Evolutionary conservation across 2,329 filamentous ascomycete genomes (phyloP), one percentile per base, ranked within the genome.

Genomic region (Emergomyces pasteurianus): DNA sequence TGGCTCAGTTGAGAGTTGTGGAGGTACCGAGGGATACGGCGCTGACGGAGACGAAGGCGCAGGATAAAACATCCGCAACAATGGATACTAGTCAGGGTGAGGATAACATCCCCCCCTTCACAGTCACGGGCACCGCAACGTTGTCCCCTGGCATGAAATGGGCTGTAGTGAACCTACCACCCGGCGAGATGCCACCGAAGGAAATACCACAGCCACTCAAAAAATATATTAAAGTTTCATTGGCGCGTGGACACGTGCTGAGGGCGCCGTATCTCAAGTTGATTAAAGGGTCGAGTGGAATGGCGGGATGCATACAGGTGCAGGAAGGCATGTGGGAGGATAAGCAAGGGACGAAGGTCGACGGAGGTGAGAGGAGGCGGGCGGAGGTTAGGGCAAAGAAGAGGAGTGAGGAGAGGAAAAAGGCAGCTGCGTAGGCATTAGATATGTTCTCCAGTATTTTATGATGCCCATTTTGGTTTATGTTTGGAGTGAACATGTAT

Each of bases 281-380:
- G 4, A 71, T 92, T 34, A 86, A 88, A 73, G 83, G 83, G 0
- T 76, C 77, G 40, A 74, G 77, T 62, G 81, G 83, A 0, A 77
- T 78, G 47, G 85, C 84, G 9, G 89, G 86, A 12, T 79, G 81
- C 58, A 80, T 97, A 66, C 80, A 81, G 64, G 81, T 89, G 26
- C 84, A 86, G 61, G 92, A 96, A 73, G 91, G 92, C 10, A 87
- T 97, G 79, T 97, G 92, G 94, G 92, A 97, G 79, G 81, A 91
- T 69, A 86, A 83, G 72, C 83, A 86, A 69, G 92, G 94, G 34
- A 85, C 85, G 70, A 97, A 97, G 86, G 86, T 99, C 66, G 92
- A 97, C 75, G 94, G 94, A 71, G 94, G 94, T 80, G 94, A 99
- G 81, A 86, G 94, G 74, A 84, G 94, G 75, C 86, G 83, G 73